These are phyloP conservation scores for Didymella exigua DNA, from an alignment of 2,329 filamentous ascomycete species.

Conservation along the genomic window DNA sequence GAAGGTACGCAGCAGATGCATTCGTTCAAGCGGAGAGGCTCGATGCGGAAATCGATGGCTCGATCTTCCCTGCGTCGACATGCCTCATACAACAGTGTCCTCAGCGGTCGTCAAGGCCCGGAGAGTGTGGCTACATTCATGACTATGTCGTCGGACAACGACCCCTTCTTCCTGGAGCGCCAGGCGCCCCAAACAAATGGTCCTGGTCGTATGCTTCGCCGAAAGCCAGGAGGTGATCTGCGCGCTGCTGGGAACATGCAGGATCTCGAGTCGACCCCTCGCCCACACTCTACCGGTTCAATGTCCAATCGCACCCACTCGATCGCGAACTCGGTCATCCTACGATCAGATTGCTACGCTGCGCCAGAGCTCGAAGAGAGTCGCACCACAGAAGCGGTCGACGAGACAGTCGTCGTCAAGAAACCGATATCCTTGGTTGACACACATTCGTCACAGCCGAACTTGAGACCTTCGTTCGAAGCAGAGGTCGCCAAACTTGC, in stretches of 20 bases:
- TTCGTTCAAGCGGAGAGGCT: conserved; percentile 43
- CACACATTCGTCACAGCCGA: conserved; percentile 62
- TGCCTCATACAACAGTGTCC: conserved; percentile 65
- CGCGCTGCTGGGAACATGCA: conserved; percentile 54
- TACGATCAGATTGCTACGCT: conserved; percentile 40
- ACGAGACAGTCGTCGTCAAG: conserved; percentile 22
- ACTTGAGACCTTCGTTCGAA: conserved; percentile 75
- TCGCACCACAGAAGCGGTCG: conserved; percentile 14
- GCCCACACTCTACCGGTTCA: conserved; percentile 56
- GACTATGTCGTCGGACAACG: conserved; percentile 50
- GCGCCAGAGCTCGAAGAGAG: conserved; percentile 21
- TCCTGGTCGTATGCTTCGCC: conserved; percentile 50
- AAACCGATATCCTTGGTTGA: conserved; percentile 52
- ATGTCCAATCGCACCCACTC: conserved; percentile 53
- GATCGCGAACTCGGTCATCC: conserved; percentile 46
- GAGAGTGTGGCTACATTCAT: conserved; percentile 65
- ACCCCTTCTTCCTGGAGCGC: conserved; percentile 48
- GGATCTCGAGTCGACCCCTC: conserved; percentile 50
- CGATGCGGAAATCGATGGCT: conserved; percentile 34
- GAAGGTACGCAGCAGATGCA: conserved; percentile 42
- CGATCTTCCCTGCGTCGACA: conserved; percentile 58
- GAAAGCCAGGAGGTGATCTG: conserved; percentile 57
- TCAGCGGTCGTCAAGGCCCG: conserved; percentile 57
- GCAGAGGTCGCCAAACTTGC: conserved; percentile 85
- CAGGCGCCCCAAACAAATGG: conserved; percentile 28